Base-by-base conservation (phyloP, 2,329 filamentous ascomycete genomes). In the Talaromyces piceae region DNA sequence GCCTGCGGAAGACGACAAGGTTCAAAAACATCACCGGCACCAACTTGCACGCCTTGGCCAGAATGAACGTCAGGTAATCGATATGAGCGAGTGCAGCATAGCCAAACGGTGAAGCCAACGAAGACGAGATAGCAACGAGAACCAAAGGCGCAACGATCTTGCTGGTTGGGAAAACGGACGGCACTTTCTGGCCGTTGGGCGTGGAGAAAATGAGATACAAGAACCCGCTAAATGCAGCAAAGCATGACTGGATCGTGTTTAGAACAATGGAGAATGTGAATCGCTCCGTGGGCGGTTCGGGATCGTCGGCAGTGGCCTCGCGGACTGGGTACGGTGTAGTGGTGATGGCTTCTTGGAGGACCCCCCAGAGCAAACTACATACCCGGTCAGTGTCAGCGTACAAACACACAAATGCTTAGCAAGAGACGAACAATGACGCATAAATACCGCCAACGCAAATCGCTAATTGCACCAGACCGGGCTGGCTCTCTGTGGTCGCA, bases 1-100 rank as follows among this genome's bases (percentile, higher is more conserved):
- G 79, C 63, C 86, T 87, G 54, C 86, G 84, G 76, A 96, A 98
- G 44, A 98, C 72, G 41, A 90, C 91, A 63, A 97, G 82, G 74
- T 98, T 91, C 37, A 98, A 79, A 63, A 93, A 84, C 93, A 98
- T 97, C 64, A 98, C 93, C 2, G 93, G 93, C n/a, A 98, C 83
- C 18, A 98, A 80, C 75, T 98, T 98, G 84, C 93, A 98, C 61
- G 86, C 91, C 73, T 98, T 97, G 61, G 93, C 91, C 39, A 98
- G 86, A 60, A 96, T 88, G 73, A 95, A 97, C 26, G 93, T 96
- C 64, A 97, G 88, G 73, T 97, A 97, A 79, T 97, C 93, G 71
- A 97, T 90, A 69, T 97, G 90, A 31, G 86, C 84, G 47, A 97
- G 83, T 53, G 84, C 87, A 46, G 93, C 91, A 72, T 97, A 97